Evolutionary conservation across 1,284 basidiomycete species (phyloP), one percentile per base, ranked within the genome.

Genomic region (Ustilago esculenta): DNA sequence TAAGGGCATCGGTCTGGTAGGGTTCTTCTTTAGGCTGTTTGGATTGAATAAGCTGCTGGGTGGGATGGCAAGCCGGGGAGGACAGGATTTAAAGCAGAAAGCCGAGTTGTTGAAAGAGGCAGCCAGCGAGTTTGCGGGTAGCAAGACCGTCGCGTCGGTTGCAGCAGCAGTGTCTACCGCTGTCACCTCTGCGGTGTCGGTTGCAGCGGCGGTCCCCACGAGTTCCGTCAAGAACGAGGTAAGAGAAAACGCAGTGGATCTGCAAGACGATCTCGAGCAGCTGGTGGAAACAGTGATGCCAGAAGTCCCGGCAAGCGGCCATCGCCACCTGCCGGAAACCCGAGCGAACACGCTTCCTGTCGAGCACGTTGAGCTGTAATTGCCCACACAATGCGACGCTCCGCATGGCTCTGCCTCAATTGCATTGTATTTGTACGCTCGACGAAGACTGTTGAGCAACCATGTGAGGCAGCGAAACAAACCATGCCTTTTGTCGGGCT

Each of bases 1-100:
- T 42, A 61, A 69, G 15, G 78, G 78, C 0, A 53, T 80, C 20
- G 66, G 73, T 12, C 10, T 78, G 45, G 5, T 78, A 3, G 53
- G 56, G 9, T 72, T 76, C 43, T 52, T 76, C 33, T 74, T 51
- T 18, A 29, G 72, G 1, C n/a, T 72, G 21, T 32, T 67, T n/a
- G 59, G 61, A 4, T 20, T 77, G 27, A 50, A 64, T 12, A 48
- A 43, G 45, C n/a, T 72, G 32, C 14, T 65, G 3, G 65, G 72
- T 11, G 48, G 69, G 20, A 39, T 44, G 24, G 48, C 46, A 6
- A 49, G 47, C 5, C 23, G 63, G 12, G 40, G 45, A 0, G 34
- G 24, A 0, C 51, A 25, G 9, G 72, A 73, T 27, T 43, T 66
- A 12, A 34, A 58, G 44, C 52, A 72, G 30, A 74, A 76, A 42